phyloP scores from a whole-genome alignment of 345 rosid genomes.

The Bruguiera gymnorhiza region DNA sequence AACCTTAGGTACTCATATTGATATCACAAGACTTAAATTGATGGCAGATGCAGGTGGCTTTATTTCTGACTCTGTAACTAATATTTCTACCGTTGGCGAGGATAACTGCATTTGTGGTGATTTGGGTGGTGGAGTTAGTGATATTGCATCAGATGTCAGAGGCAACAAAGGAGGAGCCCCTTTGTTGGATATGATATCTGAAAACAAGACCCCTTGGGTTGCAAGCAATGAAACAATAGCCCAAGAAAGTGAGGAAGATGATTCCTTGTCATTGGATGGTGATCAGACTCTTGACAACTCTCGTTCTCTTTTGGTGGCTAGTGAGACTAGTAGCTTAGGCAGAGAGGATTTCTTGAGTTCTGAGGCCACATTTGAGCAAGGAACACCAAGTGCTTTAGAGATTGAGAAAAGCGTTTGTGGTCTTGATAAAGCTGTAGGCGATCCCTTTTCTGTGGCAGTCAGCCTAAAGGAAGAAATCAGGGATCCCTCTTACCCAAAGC shows the following conservation, averaged over 20 bases:
- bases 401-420: conserved; percentile 36
- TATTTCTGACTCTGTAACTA: conserved; percentile 45
- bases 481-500: conserved; percentile 29
- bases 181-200: conserved; percentile 43
- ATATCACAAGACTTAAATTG: conserved; percentile 55
- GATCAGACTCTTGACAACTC: conserved; percentile 41
- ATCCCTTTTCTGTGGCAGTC: conserved; percentile 31
- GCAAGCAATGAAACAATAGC: conserved; percentile 32
- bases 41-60: conserved; percentile 59
- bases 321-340: conserved; percentile 68
- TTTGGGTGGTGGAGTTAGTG: conserved; percentile 32
- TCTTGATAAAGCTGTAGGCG: conserved; percentile 31
- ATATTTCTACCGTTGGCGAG: conserved; percentile 29
- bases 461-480: conserved; percentile 42
- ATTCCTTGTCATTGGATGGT: conserved; percentile 54
- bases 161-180: conserved; percentile 26
- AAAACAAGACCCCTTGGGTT: conserved; percentile 36
- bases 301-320: conserved; percentile 49
- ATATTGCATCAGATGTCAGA: conserved; percentile 19
- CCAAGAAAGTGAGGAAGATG: conserved; percentile 54
- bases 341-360: conserved; percentile 55
- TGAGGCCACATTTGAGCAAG: conserved; percentile 45
- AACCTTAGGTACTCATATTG: conserved; percentile 48
- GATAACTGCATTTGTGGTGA: conserved; percentile 33
- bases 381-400: conserved; percentile 33